Evolutionary conservation across 1,284 basidiomycete species (phyloP).

Genomic region (Xanthoconium separans): DNA sequence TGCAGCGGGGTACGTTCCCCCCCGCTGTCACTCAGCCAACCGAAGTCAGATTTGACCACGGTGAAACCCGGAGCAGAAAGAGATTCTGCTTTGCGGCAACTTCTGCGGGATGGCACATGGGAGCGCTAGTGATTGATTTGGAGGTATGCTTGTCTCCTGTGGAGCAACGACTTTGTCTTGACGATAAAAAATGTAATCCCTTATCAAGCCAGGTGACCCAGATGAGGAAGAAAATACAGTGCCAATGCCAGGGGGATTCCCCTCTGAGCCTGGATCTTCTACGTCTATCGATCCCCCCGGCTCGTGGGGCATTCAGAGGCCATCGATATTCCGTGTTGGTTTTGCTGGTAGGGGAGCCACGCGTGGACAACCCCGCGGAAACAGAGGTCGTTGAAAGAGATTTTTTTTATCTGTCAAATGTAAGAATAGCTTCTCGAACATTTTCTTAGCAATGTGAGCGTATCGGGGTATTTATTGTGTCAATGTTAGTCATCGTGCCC

Average conservation of each 20-base stretch:
- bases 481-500: conserved; percentile 17
- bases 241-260: conserved; percentile 28
- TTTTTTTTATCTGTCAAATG: neutral
- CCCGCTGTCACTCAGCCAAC: conserved; percentile 58
- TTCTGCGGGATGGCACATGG: conserved; percentile 86
- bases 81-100: conserved; percentile 77
- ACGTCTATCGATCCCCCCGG: conserved; percentile 5
- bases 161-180: neutral
- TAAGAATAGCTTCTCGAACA: conserved; percentile 9
- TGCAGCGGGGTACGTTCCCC: conserved; percentile 35
- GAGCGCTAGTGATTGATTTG: conserved; percentile 80
- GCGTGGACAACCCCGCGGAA: conserved; percentile 10
- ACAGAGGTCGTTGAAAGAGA: conserved; percentile 14
- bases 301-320: conserved; percentile 6
- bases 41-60: conserved; percentile 69
- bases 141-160: conserved; percentile 45
- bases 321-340: conserved; percentile 29
- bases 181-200: conserved; percentile 2
- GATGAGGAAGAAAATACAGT: conserved; percentile 15
- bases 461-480: conserved; percentile 4
- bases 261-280: conserved; percentile 16
- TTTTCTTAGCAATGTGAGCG: neutral
- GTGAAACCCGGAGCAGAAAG: conserved; percentile 46
- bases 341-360: conserved; percentile 31
- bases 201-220: conserved; percentile 17